Base-by-base conservation (phyloP, 2,329 filamentous ascomycete species). In the Diaporthe aspalathi region DNA sequence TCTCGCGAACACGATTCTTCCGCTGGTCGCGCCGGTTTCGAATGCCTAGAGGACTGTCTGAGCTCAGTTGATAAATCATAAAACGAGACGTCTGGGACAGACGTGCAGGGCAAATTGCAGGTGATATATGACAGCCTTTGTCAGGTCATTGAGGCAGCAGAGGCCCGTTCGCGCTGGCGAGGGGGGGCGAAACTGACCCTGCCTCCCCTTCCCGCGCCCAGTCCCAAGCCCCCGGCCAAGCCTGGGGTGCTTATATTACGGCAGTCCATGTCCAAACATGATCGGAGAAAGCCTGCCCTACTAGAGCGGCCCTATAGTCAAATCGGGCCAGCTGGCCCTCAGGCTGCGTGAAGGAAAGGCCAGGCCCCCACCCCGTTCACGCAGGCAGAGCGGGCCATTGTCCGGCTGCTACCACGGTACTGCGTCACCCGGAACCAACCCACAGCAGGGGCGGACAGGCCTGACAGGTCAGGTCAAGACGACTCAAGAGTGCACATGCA, bases 371-470 rank as follows among this genome's bases (percentile, higher is more conserved):
- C 49, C 60, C n/a, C 12, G 60, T 65, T 65, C 60, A 65, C 50
- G 60, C 60, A 65, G 60, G 27, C 27, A 49, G 43, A n/a, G 40
- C 38, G 14, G 27, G 43, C 14, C 24, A 63, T 49, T 50, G 60
- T 50, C 60, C 60, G 45, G 29, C 45, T 50, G 60, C 45, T 65
- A 65, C 60, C 60, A 65, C 45, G 60, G 60, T 65, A 50, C 60
- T 65, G 40, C 20, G 29, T 27, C 24, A 27, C n/a, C n/a, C 20
- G 27, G 40, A 32, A 29, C 57, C 43, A 43, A 47, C 57, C 57
- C 32, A 32, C 38, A 29, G 24, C 38, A 24, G 40, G 38, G 24
- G 40, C 56, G 38, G 57, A 49, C 27, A 49, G 57, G 43, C n/a
- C n/a, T n/a, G n/a, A n/a, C n/a, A n/a, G n/a, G n/a, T n/a, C n/a